phyloP scores from a whole-genome alignment of 331 rosid genomes.

The Rosa hybrid region DNA sequence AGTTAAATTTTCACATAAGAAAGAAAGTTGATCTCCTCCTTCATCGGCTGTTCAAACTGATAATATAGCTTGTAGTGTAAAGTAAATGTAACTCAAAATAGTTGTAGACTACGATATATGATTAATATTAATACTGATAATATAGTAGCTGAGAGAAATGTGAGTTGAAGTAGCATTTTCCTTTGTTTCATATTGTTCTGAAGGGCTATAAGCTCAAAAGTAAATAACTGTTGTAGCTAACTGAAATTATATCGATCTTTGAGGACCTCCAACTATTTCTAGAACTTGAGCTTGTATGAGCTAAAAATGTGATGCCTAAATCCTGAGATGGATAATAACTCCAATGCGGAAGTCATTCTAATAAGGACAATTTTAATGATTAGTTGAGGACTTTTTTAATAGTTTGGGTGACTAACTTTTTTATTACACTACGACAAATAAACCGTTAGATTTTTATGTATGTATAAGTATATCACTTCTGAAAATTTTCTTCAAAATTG shows the following conservation, averaged over 20 bases:
- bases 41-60: conserved; percentile 40
- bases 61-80: conserved; percentile 53
- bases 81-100: conserved; percentile 42
- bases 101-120: conserved; percentile 56
- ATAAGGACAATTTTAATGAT: too few relatives aligned
- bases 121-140: conserved; percentile 32
- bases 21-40: conserved; percentile 28
- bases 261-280: too few relatives aligned
- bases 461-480: too few relatives aligned
- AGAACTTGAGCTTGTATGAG: background rate
- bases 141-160: conserved; percentile 44
- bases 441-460: too few relatives aligned
- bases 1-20: conserved; percentile 37
- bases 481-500: too few relatives aligned
- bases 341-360: too few relatives aligned
- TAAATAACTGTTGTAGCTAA: background rate
- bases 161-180: conserved; percentile 20
- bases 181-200: background rate
- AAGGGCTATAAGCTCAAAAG: too few relatives aligned
- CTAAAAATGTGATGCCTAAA: background rate
- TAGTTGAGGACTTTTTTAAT: too few relatives aligned
- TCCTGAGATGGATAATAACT: background rate
- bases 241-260: background rate
- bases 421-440: too few relatives aligned
- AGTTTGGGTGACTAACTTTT: too few relatives aligned